Evolutionary conservation across 2,329 filamentous ascomycete genomes (phyloP).

Genomic region (Xylaria multiplex): DNA sequence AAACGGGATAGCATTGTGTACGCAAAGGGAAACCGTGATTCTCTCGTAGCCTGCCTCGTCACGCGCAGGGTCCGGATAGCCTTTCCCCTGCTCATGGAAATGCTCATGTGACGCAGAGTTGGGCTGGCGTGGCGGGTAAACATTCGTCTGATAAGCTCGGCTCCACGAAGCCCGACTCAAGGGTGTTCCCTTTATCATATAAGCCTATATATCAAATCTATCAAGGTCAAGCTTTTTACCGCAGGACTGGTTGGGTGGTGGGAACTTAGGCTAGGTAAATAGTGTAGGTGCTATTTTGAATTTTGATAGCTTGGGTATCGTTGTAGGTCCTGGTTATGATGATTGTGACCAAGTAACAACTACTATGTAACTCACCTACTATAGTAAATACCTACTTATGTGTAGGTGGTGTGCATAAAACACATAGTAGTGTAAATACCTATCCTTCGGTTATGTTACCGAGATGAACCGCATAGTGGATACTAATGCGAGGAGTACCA

Average conservation of each 20-base stretch:
- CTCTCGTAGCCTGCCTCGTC: conserved; percentile 18
- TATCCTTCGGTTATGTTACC: not conserved
- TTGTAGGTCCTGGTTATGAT: conserved; percentile 4
- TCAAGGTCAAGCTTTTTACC: no score
- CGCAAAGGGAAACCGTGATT: conserved; percentile 13
- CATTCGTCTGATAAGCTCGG: conserved; percentile 31
- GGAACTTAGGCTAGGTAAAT: not conserved
- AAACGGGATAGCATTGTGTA: conserved; percentile 23
- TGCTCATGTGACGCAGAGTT: conserved; percentile 22
- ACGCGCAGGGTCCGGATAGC: conserved; percentile 19
- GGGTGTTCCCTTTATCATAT: conserved; percentile 1
- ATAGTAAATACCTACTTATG: not conserved
- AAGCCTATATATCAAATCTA: not conserved
- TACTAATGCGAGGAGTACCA: not conserved
- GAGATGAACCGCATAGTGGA: not conserved
- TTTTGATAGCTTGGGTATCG: conserved; percentile 2
- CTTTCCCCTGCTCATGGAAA: conserved; percentile 23
- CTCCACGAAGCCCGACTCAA: not conserved
- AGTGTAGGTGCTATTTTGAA: not conserved
- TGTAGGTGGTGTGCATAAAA: no score
- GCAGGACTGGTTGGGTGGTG: not conserved
- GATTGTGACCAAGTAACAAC: conserved; percentile 27
- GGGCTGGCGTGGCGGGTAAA: conserved; percentile 27
- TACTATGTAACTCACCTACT: not conserved
- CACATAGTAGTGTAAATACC: no score